These are phyloP conservation scores for Boletus tomentosulus DNA, from an alignment of 768 basidiomycete species.

Conservation along the genomic window DNA sequence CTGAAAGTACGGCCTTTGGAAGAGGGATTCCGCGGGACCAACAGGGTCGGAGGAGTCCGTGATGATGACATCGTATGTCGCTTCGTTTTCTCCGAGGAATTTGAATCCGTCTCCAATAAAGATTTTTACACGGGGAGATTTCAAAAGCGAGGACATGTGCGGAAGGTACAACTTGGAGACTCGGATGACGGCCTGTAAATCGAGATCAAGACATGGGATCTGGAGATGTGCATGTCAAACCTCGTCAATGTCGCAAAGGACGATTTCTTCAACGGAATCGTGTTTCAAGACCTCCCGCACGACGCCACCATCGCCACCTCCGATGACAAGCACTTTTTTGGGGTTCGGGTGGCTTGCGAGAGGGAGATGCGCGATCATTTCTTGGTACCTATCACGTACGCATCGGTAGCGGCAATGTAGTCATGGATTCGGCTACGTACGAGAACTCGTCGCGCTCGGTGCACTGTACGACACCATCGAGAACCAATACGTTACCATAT, in stretches of 20 bases:
- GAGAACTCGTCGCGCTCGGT: constrained; percentile 99
- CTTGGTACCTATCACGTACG: constrained; percentile 72
- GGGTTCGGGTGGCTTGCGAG: constrained; percentile 95
- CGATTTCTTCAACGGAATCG: constrained; percentile 82
- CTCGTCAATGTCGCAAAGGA: constrained; percentile 98
- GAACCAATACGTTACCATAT: constrained; percentile 93
- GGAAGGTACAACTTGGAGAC: constrained; percentile 93
- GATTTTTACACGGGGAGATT: constrained; percentile 77
- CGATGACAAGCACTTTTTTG: constrained; percentile 93
- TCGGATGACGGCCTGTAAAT: constrained; percentile 77
- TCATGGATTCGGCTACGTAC: constrained; percentile 44
- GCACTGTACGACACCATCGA: constrained; percentile 95
- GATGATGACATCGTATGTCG: constrained; percentile 94
- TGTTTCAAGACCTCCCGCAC: constrained; percentile 97
- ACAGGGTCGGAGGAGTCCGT: constrained; percentile 99
- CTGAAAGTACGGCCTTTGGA: constrained; percentile 96
- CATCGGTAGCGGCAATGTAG: not conserved
- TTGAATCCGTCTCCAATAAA: constrained; percentile 95
- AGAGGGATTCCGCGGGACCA: constrained; percentile 89
- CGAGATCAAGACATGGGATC: not conserved
- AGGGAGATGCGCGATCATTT: constrained; percentile 99
- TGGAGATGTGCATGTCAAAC: constrained; percentile 32
- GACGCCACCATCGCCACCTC: constrained; percentile 97
- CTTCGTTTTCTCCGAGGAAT: constrained; percentile 84
- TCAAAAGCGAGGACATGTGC: constrained; percentile 84